A percentile compares a stretch with the other conserved stretches of the same genome.
phyloP scores from a whole-genome alignment of 2,329 filamentous ascomycete species.

The Penicillium sp. region DNA sequence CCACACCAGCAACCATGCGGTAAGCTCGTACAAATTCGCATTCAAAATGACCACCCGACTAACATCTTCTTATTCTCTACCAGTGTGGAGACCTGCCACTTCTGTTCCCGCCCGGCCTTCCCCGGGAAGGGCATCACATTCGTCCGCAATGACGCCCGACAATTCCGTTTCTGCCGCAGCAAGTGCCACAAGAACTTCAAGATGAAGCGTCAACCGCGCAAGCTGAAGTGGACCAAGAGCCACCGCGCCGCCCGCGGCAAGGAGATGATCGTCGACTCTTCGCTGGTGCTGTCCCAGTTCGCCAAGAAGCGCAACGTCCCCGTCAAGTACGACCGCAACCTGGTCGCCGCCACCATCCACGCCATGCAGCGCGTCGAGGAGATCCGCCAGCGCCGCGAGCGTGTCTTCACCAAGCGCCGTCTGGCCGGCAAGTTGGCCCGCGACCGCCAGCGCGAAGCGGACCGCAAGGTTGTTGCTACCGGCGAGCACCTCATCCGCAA shows the following conservation, averaged over 20 bases:
- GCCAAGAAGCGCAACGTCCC: conserved; percentile 91
- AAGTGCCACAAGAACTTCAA: conserved; percentile 82
- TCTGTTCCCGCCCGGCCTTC: conserved; percentile 70
- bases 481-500: conserved; percentile 90
- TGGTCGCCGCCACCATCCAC: conserved; percentile 81
- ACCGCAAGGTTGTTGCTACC: conserved; percentile 85
- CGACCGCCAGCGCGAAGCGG: conserved; percentile 74
- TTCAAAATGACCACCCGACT: background rate
- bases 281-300: conserved; percentile 71
- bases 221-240: conserved; percentile 96
- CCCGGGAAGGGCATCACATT: conserved; percentile 68
- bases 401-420: conserved; percentile 89
- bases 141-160: conserved; percentile 65
- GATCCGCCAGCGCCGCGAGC: conserved; percentile 79
- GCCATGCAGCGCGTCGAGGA: conserved; percentile 91
- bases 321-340: conserved; percentile 91
- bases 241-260: conserved; percentile 84
- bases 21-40: conserved; percentile 13
- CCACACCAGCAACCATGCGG: conserved; percentile 30
- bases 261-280: conserved; percentile 89
- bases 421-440: conserved; percentile 79
- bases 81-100: conserved; percentile 66
- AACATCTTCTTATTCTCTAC: background rate
- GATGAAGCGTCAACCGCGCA: conserved; percentile 97
- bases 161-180: conserved; percentile 68